Conservation (phyloP, 2,329 filamentous ascomycete genomes). For the Thelonectria rubi region DNA sequence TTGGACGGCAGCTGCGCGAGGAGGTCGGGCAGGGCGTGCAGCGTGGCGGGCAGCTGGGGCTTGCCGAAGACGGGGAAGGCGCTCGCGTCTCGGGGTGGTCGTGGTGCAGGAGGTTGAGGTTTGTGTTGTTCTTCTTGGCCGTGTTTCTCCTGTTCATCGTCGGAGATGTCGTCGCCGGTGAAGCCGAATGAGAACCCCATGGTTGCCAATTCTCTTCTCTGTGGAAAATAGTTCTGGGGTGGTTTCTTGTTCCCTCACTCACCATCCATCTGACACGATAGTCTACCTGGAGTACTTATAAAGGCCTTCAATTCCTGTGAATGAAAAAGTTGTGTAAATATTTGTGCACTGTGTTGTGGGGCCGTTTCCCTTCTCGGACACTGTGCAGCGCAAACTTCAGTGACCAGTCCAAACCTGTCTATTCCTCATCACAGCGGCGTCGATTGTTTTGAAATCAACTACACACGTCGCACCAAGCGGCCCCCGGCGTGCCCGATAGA, state of each 20-base stretch:
- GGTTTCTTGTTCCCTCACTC: neutral
- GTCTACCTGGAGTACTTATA: no score
- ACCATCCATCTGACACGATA: neutral
- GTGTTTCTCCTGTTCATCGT: slow-evolving; percentile 45
- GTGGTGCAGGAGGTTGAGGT: slow-evolving; percentile 30
- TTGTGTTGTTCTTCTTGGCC: slow-evolving; percentile 9
- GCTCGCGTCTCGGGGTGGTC: slow-evolving; percentile 36
- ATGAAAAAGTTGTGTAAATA: slow-evolving; percentile 29
- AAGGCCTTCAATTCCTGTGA: neutral
- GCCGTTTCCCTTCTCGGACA: slow-evolving; percentile 27
- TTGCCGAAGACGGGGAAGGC: slow-evolving; percentile 72
- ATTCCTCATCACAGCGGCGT: slow-evolving; percentile 18
- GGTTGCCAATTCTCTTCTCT: slow-evolving; percentile 3
- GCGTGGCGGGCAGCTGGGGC: slow-evolving; percentile 63
- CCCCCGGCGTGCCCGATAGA: neutral
- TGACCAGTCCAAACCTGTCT: slow-evolving; percentile 13
- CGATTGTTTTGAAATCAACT: neutral
- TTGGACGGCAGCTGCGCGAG: slow-evolving; percentile 74
- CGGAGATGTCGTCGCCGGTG: slow-evolving; percentile 69
- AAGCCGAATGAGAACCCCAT: slow-evolving; percentile 70
- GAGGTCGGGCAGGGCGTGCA: slow-evolving; percentile 61
- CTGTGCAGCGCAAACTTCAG: slow-evolving; percentile 27
- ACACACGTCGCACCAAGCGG: neutral
- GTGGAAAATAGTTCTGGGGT: neutral
- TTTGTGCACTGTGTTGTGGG: slow-evolving; percentile 43